Conservation (phyloP, 352 stramenopile species). For the Pythium myriotylum region DNA sequence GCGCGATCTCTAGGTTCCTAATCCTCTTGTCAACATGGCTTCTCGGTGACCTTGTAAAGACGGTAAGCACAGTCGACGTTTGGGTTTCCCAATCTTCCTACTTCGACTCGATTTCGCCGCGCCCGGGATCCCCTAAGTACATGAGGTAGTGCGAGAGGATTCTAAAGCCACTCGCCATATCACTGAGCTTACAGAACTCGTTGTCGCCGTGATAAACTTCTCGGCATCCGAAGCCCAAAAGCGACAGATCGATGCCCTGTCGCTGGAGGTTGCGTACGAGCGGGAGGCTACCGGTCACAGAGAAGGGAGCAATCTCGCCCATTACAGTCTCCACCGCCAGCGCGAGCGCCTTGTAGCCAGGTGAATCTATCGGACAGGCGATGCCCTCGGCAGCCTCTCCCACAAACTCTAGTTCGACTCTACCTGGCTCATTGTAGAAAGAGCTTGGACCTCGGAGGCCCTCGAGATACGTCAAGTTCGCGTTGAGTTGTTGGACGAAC, state of each 20-base stretch:
- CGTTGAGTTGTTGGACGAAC: slow-evolving; percentile 88
- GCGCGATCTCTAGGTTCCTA: no score
- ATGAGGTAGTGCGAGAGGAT: slow-evolving; percentile 81
- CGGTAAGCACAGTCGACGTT: no score
- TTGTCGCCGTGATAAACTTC: slow-evolving; percentile 91
- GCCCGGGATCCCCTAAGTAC: no score
- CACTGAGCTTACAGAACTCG: slow-evolving; percentile 83
- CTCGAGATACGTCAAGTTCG: slow-evolving; percentile 72
- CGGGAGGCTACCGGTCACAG: slow-evolving; percentile 85
- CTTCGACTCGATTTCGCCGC: no score
- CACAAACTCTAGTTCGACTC: slow-evolving; percentile 85
- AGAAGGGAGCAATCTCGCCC: slow-evolving; percentile 82
- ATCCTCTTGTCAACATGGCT: no score
- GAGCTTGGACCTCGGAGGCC: slow-evolving; percentile 82
- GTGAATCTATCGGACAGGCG: slow-evolving; percentile 87
- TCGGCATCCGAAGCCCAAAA: slow-evolving; percentile 72
- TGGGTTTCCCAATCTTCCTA: no score
- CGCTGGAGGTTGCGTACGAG: slow-evolving; percentile 76
- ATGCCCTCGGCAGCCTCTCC: slow-evolving; percentile 84
- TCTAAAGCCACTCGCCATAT: slow-evolving; percentile 82
- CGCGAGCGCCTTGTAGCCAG: slow-evolving; percentile 81
- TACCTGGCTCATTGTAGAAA: slow-evolving; percentile 84
- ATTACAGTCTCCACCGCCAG: slow-evolving; percentile 72
- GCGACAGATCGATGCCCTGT: slow-evolving; percentile 63
- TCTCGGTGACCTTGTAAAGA: no score